Conservation (phyloP, 23 red algal species). For the Gracilaria domingensis region DNA sequence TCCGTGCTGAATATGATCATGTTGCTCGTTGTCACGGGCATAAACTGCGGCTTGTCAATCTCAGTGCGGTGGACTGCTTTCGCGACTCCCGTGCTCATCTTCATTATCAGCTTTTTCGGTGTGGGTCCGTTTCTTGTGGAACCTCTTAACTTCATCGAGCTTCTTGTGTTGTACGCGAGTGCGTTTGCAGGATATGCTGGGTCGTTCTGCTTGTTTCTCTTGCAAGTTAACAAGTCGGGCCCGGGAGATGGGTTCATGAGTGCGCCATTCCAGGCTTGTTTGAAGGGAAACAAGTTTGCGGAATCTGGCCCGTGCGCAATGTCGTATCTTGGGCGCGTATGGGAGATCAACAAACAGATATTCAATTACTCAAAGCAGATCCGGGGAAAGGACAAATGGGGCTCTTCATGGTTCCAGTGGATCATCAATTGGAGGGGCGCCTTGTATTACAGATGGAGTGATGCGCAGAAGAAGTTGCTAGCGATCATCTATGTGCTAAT, state of each 20-base stretch:
- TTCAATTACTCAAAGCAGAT: constrained; percentile 83
- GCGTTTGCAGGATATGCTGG: constrained; percentile 63
- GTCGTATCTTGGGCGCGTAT: constrained; percentile 49
- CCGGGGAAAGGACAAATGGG: constrained; percentile 83
- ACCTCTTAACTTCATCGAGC: constrained; percentile 67
- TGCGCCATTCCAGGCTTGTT: constrained; percentile 67
- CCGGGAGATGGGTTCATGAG: constrained; percentile 86
- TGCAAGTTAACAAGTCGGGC: constrained; percentile 64
- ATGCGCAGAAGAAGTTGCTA: constrained; percentile 13
- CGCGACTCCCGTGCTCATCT: constrained; percentile 80
- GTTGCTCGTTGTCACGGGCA: constrained; percentile 57
- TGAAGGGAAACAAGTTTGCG: constrained; percentile 28
- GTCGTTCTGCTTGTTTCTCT: constrained; percentile 77
- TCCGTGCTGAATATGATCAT: constrained; percentile 38
- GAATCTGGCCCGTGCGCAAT: constrained; percentile 24
- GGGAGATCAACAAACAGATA: constrained; percentile 88
- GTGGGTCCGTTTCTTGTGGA: constrained; percentile 59
- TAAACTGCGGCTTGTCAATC: constrained; percentile 62
- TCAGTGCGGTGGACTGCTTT: constrained; percentile 88
- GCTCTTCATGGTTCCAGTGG: constrained; percentile 89
- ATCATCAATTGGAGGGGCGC: constrained; percentile 80
- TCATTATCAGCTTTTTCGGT: constrained; percentile 76
- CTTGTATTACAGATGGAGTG: constrained; percentile 76
- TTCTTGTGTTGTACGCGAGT: constrained; percentile 62
- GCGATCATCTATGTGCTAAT: constrained; percentile 88